Evolutionary conservation across 805 yeast genomes (phyloP).

Genomic region (Metschnikowia reukaufii): DNA sequence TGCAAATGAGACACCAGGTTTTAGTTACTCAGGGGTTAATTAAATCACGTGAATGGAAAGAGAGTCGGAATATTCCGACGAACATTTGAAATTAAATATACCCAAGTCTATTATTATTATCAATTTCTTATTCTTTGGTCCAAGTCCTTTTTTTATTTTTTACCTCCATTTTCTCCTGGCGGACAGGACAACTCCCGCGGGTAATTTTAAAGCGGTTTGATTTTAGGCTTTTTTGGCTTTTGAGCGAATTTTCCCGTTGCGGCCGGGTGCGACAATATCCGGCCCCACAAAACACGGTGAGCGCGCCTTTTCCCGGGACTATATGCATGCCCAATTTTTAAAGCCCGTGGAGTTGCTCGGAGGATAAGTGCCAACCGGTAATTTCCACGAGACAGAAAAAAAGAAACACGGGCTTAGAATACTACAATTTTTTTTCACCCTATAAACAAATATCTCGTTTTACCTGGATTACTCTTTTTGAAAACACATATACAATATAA

Average conservation of each 20-base stretch:
- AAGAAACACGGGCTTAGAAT: slow-evolving; percentile 2
- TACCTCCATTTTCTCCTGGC: background rate
- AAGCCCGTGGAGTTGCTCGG: slow-evolving; percentile 12
- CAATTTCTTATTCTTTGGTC: too few relatives aligned
- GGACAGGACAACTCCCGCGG: too few relatives aligned
- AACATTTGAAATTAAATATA: too few relatives aligned
- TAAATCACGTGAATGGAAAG: too few relatives aligned
- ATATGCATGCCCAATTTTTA: slow-evolving; percentile 2
- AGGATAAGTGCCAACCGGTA: slow-evolving; percentile 9
- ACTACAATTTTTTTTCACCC: background rate
- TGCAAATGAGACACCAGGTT: too few relatives aligned
- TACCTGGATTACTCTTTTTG: too few relatives aligned
- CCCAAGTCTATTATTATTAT: too few relatives aligned
- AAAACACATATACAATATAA: background rate
- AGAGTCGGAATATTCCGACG: too few relatives aligned
- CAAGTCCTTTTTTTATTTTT: too few relatives aligned
- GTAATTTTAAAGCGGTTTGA: background rate
- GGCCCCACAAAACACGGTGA: slow-evolving; percentile 4
- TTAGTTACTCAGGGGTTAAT: too few relatives aligned
- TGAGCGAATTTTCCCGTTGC: background rate
- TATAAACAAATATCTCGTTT: too few relatives aligned
- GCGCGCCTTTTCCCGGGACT: slow-evolving; percentile 4
- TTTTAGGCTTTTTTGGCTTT: background rate
- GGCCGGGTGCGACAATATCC: background rate
- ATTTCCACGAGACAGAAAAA: slow-evolving; percentile 8